Base-by-base conservation (phyloP, 352 stramenopile species). In the Phytophthora capsici region DNA sequence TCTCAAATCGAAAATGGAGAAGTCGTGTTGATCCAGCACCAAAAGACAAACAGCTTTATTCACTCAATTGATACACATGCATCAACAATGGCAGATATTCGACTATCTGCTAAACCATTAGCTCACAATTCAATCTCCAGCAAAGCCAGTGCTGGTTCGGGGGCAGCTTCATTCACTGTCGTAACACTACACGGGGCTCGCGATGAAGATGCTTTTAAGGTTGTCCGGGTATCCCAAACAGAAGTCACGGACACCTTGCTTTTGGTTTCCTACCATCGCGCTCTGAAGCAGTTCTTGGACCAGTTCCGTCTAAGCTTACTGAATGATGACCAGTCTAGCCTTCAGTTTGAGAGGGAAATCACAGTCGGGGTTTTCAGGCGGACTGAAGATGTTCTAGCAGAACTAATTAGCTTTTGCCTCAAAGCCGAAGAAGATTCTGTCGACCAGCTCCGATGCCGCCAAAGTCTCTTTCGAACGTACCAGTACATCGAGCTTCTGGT, bases 201-300 rank as follows among this genome's bases (percentile, higher is more conserved):
- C 47, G 84, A 93, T 63, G 80, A 93, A 61, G 82, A 91, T 46
- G 84, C 84, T 10, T 92, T 92, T 62, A 84, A 85, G 43, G 71
- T 91, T 36, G 48, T 90, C 6, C 37, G 57, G 6, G 84, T 88
- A 6, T 41, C 74, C 38, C 63, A 68, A 64, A 57, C 59, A 5
- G 82, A 91, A 69, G 63, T 84, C 7, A 75, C 75, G 4, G 80
- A 91, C 28, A 93, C 80, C 1, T 22, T 93, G n/a, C 26, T 89
- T 14, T 53, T 91, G 10, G 57, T 89, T 12, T 91, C 82, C 0
- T 91, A 88, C 49, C 86, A 88, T 32, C 53, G 68, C 1, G 57
- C 73, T 22, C 46, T 90, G 7, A 58, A 55, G 6, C 23, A 59
- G 28, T 90, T 89, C 48, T 14, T 86, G 9, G 26, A 34, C 0